Evolutionary conservation across 129 eudicot species (phyloP).

Genomic region (Chrysanthemum seticuspe): DNA sequence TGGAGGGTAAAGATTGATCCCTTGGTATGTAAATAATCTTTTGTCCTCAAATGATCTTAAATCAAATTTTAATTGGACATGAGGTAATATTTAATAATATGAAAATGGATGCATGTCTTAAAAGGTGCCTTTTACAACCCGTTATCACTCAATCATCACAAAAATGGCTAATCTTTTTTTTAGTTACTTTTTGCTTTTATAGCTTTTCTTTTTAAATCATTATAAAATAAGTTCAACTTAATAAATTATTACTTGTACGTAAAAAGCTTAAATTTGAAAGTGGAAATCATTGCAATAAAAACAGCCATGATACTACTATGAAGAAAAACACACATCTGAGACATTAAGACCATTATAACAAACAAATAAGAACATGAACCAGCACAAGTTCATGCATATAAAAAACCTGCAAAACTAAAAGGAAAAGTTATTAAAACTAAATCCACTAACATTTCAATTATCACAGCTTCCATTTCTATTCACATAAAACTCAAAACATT

Average conservation of each 20-base stretch:
- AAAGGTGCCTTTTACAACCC: neutral
- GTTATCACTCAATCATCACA: neutral
- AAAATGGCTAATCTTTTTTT: neutral
- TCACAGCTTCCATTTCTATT: constrained; percentile 21
- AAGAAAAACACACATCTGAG: neutral
- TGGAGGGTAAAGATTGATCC: too few relatives aligned
- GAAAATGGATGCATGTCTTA: too few relatives aligned
- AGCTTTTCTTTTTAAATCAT: neutral
- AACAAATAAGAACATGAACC: neutral
- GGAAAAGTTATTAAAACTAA: neutral
- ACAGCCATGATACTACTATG: neutral
- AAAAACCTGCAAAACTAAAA: neutral
- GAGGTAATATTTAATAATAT: too few relatives aligned
- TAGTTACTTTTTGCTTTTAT: neutral
- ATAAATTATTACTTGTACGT: neutral
- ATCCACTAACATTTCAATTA: neutral
- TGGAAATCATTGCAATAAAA: constrained; percentile 4
- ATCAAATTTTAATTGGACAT: too few relatives aligned
- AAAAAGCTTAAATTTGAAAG: neutral
- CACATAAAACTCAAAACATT: constrained; percentile 26
- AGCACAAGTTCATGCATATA: constrained; percentile 4
- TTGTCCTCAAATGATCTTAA: too few relatives aligned
- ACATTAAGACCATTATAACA: neutral
- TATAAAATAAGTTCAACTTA: neutral
- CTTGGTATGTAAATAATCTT: too few relatives aligned